Evolutionary conservation across 73 alveolate genomes (phyloP).

Genomic region (Symbiodinium natans): DNA sequence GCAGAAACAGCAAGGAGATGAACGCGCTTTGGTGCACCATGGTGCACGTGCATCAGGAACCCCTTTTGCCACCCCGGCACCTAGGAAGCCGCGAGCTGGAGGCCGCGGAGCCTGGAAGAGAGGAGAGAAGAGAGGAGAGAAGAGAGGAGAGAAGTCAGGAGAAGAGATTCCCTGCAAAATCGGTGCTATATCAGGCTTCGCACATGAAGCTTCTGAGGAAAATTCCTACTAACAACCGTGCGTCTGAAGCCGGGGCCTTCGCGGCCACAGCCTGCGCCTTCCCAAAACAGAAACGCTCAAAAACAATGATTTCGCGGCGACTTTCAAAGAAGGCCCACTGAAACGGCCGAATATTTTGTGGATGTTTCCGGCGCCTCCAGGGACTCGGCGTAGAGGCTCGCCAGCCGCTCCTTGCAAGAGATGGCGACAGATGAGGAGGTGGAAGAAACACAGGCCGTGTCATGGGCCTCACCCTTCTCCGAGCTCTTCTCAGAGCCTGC

Average conservation of each 20-base stretch:
- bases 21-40: background rate
- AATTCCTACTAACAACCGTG: too few relatives aligned
- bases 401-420: background rate
- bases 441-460: too few relatives aligned
- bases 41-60: background rate
- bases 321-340: background rate
- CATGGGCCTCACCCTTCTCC: background rate
- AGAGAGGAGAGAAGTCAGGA: too few relatives aligned
- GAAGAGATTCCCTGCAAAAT: background rate
- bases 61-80: background rate
- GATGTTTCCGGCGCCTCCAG: background rate
- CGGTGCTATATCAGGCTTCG: too few relatives aligned
- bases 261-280: too few relatives aligned
- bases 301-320: too few relatives aligned
- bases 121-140: too few relatives aligned
- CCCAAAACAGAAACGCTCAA: too few relatives aligned
- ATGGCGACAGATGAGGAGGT: too few relatives aligned
- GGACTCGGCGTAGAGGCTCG: constrained; percentile 54
- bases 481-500: background rate
- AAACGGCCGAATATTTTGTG: background rate
- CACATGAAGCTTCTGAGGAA: too few relatives aligned
- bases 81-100: constrained; percentile 23
- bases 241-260: too few relatives aligned
- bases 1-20: too few relatives aligned
- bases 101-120: background rate